Conservation (phyloP, 2,329 filamentous ascomycete species). For the Penicillium crustosum region DNA sequence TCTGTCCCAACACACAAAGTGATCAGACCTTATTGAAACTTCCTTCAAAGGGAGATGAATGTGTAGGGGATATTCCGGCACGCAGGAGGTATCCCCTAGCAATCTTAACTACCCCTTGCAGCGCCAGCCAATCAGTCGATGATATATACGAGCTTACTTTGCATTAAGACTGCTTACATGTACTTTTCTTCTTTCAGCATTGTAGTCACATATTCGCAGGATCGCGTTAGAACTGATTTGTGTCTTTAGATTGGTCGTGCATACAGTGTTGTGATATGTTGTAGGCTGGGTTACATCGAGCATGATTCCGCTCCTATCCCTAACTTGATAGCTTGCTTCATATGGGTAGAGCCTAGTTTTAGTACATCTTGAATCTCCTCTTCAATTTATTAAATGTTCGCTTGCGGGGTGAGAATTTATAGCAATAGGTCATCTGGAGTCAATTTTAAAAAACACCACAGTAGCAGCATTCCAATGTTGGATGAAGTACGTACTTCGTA, state of each 20-base stretch:
- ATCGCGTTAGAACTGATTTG: background rate
- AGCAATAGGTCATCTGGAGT: background rate
- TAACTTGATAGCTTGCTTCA: background rate
- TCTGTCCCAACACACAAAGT: background rate
- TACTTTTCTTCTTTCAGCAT: background rate
- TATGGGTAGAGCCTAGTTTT: background rate
- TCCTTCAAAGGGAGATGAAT: background rate
- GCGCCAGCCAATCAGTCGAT: background rate
- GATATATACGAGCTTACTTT: background rate
- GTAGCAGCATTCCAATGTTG: too few relatives aligned
- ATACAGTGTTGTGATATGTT: background rate
- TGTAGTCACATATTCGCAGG: background rate
- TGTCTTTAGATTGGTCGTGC: background rate
- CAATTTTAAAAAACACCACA: background rate
- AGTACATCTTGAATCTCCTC: too few relatives aligned
- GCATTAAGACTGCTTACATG: background rate
- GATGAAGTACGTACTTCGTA: background rate
- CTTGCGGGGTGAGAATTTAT: background rate
- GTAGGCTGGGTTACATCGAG: background rate
- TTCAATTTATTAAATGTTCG: background rate
- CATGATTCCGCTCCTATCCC: background rate
- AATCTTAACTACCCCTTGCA: constrained; percentile 15
- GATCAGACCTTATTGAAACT: background rate
- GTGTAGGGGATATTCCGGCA: constrained; percentile 3
- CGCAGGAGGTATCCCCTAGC: constrained; percentile 6